Evolutionary conservation across 768 basidiomycete genomes (phyloP).

Genomic region (Boletus coccyginus): DNA sequence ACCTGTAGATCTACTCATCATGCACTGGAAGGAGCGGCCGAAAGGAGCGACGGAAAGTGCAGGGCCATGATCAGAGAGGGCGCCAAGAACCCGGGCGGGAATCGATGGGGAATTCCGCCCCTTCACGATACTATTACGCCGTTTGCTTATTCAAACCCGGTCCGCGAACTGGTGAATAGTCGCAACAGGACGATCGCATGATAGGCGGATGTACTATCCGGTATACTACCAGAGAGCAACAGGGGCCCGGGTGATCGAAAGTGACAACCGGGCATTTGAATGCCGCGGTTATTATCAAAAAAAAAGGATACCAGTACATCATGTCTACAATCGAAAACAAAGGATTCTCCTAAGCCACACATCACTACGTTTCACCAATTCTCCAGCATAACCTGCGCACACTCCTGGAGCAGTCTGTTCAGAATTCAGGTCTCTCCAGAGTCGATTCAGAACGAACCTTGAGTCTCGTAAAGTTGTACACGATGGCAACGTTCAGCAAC

Average conservation of each 20-base stretch:
- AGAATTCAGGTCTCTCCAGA: not conserved
- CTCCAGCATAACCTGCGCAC: conserved; percentile 37
- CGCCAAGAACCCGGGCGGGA: too few relatives aligned
- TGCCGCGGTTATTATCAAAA: not conserved
- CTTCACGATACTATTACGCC: too few relatives aligned
- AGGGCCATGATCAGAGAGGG: too few relatives aligned
- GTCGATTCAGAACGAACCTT: conserved; percentile 45
- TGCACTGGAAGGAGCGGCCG: too few relatives aligned
- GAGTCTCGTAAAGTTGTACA: conserved; percentile 64
- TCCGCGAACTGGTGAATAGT: not conserved
- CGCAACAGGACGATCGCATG: conserved; percentile 14
- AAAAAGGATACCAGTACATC: conserved; percentile 25
- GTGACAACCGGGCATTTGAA: not conserved
- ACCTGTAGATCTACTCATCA: too few relatives aligned
- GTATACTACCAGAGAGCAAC: conserved; percentile 43
- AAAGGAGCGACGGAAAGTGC: too few relatives aligned
- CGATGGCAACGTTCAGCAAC: conserved; percentile 77
- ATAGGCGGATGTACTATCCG: conserved; percentile 52
- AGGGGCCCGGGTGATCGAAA: conserved; percentile 24
- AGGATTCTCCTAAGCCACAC: conserved; percentile 58
- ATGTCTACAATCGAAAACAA: not conserved
- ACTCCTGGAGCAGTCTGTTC: conserved; percentile 30
- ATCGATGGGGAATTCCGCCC: too few relatives aligned
- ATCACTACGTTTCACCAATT: conserved; percentile 30
- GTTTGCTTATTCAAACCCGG: not conserved